Base-by-base conservation (phyloP, 2,329 filamentous ascomycete species). In the Aspergillus ibericus region DNA sequence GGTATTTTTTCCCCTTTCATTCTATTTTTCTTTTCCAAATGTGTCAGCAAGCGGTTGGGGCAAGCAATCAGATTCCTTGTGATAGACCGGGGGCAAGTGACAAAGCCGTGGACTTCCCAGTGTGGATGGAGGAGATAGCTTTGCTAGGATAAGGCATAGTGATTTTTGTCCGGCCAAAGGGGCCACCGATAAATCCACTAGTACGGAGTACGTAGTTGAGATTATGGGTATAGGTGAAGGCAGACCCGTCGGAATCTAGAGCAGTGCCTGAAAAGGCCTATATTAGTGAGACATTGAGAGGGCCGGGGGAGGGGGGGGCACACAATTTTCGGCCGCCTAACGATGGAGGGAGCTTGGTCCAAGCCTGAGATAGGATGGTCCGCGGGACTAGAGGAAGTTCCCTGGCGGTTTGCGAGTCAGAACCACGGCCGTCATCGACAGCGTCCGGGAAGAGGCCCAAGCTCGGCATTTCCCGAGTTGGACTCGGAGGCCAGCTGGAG, bases 391-490 rank as follows among this genome's bases (percentile, higher is more conserved):
- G 27, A 47, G 27, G 22, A 15, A 5, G 42, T 47, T 27, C 42
- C 42, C 42, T 47, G 44, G 44, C 10, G 15, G 44, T n/a, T 48
- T 48, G 44, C 44, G 44, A 48, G 44, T 48, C 44, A 48, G 44
- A 48, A 48, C 27, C 44, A 48, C 44, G 44, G 25, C 44, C 44
- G 27, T 48, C 25, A 8, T 16, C 16, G 44, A 16, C 25, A 47
- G 42, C 42, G 22, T 47, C 42, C 22, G n/a, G 15, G 25, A 29
- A 36, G 36, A 50, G 32, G 27, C 8, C 40, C 54, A 56, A 36
- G 34, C 53, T 56, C 53, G 53, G 46, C 46, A 25, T 51, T 50
- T 56, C 54, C 54, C 54, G 54, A 56, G 54, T 50, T 50, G 46
- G 46, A 50, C 20, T 51, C 35, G 46, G 35, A 50, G 35, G 46